Conservation (phyloP, 2,329 filamentous ascomycete species). For the Alternaria ventricosa region DNA sequence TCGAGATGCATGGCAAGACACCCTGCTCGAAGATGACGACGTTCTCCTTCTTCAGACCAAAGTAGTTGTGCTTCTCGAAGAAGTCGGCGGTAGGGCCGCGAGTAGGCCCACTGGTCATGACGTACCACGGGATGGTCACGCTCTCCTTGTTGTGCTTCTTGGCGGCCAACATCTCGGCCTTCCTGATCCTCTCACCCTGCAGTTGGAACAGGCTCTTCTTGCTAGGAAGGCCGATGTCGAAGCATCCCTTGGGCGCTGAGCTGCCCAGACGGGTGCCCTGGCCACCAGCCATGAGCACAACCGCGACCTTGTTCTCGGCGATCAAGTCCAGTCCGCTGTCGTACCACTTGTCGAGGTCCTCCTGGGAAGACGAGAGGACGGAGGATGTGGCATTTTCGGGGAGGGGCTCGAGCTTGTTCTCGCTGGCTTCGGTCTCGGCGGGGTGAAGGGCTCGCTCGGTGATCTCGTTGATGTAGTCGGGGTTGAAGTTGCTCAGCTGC, state of each 20-base stretch:
- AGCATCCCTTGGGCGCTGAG: conserved; percentile 96
- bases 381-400: conserved; percentile 86
- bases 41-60: conserved; percentile 84
- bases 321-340: conserved; percentile 70
- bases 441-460: conserved; percentile 82
- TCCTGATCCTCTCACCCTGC: conserved; percentile 91
- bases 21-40: conserved; percentile 96
- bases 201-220: conserved; percentile 97
- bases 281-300: conserved; percentile 96
- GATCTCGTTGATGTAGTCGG: conserved; percentile 85
- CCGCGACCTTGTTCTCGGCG: conserved; percentile 73
- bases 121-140: conserved; percentile 88
- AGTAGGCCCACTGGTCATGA: conserved; percentile 98
- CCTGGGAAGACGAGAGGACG: conserved; percentile 83
- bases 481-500: conserved; percentile 83
- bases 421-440: conserved; percentile 64
- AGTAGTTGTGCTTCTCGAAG: conserved; percentile 89
- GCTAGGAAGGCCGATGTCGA: conserved; percentile 91
- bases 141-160: conserved; percentile 67
- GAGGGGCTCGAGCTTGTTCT: conserved; percentile 76
- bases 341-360: conserved; percentile 86
- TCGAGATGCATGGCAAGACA: conserved; percentile 93
- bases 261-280: conserved; percentile 95
- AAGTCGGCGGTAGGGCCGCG: conserved; percentile 90
- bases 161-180: conserved; percentile 80